These are phyloP conservation scores for Fusarium sarcochroum DNA, from an alignment of 2,329 filamentous ascomycete genomes.

Conservation along the genomic window DNA sequence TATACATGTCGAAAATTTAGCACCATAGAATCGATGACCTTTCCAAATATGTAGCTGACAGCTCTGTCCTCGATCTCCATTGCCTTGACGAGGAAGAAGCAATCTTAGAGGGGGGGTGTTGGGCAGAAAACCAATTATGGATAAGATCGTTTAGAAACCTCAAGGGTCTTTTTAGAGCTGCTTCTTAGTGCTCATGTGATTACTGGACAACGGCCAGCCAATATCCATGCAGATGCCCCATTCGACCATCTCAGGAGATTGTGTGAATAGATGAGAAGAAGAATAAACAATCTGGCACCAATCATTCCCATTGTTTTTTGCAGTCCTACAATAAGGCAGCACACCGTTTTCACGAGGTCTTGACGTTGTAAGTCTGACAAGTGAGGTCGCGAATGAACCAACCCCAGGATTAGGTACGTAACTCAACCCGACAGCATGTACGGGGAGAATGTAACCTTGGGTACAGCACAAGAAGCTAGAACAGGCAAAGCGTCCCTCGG, in stretches of 20 bases:
- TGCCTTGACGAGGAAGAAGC: conserved; percentile 8
- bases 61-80: neutral
- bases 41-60: neutral
- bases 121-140: conserved; percentile 1
- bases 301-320: too few species aligned
- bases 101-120: conserved; percentile 17
- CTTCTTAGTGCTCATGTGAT: neutral
- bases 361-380: too few species aligned
- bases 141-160: conserved; percentile 18
- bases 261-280: too few species aligned
- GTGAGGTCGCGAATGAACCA: too few species aligned
- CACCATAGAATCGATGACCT: neutral
- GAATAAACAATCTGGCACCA: too few species aligned
- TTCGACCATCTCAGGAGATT: neutral
- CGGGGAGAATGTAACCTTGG: too few species aligned
- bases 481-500: conserved; percentile 38
- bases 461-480: neutral
- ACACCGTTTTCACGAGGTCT: too few species aligned
- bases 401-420: too few species aligned
- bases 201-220: conserved; percentile 1
- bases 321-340: too few species aligned
- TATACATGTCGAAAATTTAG: neutral
- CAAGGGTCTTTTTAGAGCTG: conserved; percentile 1
- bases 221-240: neutral
- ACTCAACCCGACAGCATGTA: too few species aligned